Base-by-base conservation (phyloP, 202 grass and related monocot genomes). In the Panicum virgatum region DNA sequence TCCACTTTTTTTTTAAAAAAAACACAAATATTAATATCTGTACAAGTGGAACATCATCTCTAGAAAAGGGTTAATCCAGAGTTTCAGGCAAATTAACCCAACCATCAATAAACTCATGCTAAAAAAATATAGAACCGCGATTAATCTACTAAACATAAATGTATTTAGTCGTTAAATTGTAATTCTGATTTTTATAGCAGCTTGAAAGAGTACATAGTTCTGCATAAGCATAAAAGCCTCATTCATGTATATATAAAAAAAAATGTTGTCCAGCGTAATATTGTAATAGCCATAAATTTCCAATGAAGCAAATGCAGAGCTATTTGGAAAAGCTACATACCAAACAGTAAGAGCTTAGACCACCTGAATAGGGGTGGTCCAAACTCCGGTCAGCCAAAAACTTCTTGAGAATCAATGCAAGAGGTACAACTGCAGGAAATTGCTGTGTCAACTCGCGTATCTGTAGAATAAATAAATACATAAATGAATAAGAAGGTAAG, bases 271-370 rank as follows among this genome's bases (percentile, higher is more conserved):
- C 23, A 10, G 58, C n/a, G 50, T 47, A 73, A 60, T 43, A 61
- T 23, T 75, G 38, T 52, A 61, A 75, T 40, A 68, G 32, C 69
- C 20, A 69, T n/a, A 87, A 66, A 89, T 58, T 56, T 13, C 26
- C 18, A 79, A 20, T 12, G 34, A 58, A 64, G 34, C 23, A 72
- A 80, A 14, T 19, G 32, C 20, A 66, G 18, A 39, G 5, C 1
- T 40, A 50, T 52, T 34, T 51, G 36, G 38, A 82, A 66, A 69
- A 77, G 83, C 43, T 76, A 84, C 78, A 73, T 83, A 98, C 96
- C 92, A 96, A 87, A 90, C 96, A 98, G 53, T 98, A 96, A 52
- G 96, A 98, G 87, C 96, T 98, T 88, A 98, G 75, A 79, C 92
- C 96, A 44, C 96, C 96, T 34, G 96, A 95, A 92, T 98, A 98